A percentile compares a stretch with the other conserved stretches of the same genome.
Conservation (phyloP, 108 stramenopile genomes). For the Skeletonema marinoi region DNA sequence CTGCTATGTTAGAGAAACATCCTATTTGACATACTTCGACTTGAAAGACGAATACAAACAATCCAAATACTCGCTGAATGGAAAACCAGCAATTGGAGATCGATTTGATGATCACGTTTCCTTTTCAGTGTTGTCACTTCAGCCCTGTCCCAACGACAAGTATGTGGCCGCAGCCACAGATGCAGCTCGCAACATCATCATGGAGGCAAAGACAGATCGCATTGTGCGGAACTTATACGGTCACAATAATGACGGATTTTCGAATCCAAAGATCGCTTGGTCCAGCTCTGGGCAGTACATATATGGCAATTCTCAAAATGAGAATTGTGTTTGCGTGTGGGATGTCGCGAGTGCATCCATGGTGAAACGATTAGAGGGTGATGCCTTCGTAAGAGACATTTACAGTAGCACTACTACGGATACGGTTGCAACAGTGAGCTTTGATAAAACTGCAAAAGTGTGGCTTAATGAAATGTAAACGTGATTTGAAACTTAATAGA, state of each 20-base stretch:
- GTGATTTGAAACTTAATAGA: background rate
- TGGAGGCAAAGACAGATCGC: constrained; percentile 56
- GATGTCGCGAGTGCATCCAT: constrained; percentile 77
- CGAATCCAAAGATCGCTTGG: constrained; percentile 85
- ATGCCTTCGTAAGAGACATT: constrained; percentile 65
- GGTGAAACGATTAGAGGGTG: constrained; percentile 61
- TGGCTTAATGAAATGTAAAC: constrained; percentile 56
- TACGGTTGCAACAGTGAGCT: constrained; percentile 76
- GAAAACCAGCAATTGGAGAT: constrained; percentile 46
- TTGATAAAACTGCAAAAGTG: constrained; percentile 74
- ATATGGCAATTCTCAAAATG: constrained; percentile 81
- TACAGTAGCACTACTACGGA: constrained; percentile 62
- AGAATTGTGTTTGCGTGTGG: constrained; percentile 73
- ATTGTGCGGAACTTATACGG: constrained; percentile 84
- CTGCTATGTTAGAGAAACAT: constrained; percentile 74
- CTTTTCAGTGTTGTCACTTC: constrained; percentile 78
- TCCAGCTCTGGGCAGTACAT: constrained; percentile 73
- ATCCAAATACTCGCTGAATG: constrained; percentile 69
- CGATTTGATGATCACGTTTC: constrained; percentile 85
- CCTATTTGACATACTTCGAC: constrained; percentile 73
- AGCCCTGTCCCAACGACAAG: constrained; percentile 52
- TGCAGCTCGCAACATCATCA: constrained; percentile 77
- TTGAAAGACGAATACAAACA: constrained; percentile 55
- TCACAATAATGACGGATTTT: constrained; percentile 78
- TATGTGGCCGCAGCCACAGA: constrained; percentile 85